Evolutionary conservation across 768 basidiomycete species (phyloP).

Genomic region (Nidularia sp.): DNA sequence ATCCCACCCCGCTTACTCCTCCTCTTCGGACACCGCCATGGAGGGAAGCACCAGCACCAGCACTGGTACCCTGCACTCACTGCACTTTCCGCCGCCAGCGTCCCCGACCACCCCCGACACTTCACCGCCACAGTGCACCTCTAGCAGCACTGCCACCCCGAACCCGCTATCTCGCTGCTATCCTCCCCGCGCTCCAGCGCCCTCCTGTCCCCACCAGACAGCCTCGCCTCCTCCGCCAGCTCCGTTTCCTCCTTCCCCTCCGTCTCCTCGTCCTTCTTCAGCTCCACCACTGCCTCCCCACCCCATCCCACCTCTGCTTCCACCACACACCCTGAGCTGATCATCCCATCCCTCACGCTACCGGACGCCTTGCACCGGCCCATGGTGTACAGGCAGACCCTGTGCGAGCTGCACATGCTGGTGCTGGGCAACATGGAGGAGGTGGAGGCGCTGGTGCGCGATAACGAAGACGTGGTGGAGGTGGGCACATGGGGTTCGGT

Average conservation of each 20-base stretch:
- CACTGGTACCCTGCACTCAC: no score
- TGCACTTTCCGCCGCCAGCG: no score
- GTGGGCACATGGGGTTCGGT: conserved; percentile 53
- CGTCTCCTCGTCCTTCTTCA: conserved; percentile 62
- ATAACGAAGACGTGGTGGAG: conserved; percentile 68
- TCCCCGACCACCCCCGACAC: no score
- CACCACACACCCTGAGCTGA: conserved; percentile 41
- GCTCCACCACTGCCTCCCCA: conserved; percentile 58
- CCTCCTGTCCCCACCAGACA: conserved; percentile 47
- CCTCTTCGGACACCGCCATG: no score
- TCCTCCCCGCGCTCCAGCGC: conserved; percentile 48
- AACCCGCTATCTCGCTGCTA: conserved; percentile 14
- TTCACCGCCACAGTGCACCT: no score
- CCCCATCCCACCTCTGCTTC: conserved; percentile 16
- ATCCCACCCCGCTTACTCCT: no score
- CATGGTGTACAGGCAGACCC: conserved; percentile 63
- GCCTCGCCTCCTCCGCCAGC: conserved; percentile 38
- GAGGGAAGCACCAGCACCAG: no score
- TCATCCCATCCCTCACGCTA: conserved; percentile 66
- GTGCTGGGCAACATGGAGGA: conserved; percentile 37
- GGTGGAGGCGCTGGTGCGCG: conserved; percentile 47
- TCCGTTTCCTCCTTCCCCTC: conserved; percentile 62
- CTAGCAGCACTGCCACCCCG: no score
- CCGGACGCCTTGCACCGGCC: conserved; percentile 59
- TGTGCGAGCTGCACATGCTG: conserved; percentile 58